Percentiles rank a stretch among this genome's conserved stretches.
These are phyloP conservation scores for Exophiala sp. DNA, from an alignment of 2,329 filamentous ascomycete genomes.

Conservation along the genomic window DNA sequence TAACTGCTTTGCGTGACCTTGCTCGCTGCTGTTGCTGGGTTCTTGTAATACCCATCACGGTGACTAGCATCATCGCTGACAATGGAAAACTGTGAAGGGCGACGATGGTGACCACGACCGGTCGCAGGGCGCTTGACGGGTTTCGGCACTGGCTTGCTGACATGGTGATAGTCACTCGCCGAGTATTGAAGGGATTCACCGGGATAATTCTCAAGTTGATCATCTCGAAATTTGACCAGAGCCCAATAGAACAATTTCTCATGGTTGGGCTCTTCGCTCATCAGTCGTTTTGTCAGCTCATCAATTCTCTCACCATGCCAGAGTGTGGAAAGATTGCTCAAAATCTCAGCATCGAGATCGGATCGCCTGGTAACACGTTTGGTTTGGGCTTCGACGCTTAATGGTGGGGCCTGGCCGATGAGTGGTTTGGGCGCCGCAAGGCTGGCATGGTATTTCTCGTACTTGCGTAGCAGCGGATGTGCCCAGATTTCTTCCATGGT, in stretches of 20 bases:
- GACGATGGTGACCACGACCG: constrained; percentile 37
- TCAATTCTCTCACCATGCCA: constrained; percentile 84
- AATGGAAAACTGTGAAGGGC: constrained; percentile 56
- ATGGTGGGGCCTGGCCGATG: constrained; percentile 53
- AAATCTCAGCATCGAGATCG: constrained; percentile 74
- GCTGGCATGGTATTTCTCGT: constrained; percentile 69
- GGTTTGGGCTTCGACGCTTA: constrained; percentile 55
- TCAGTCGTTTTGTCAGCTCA: constrained; percentile 66
- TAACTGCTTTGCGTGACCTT: constrained; percentile 61
- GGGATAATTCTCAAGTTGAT: constrained; percentile 79
- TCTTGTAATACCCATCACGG: constrained; percentile 49
- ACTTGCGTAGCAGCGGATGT: constrained; percentile 82
- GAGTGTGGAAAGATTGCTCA: constrained; percentile 81
- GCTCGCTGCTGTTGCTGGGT: constrained; percentile 42
- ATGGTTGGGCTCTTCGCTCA: constrained; percentile 68
- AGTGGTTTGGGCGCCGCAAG: constrained; percentile 54
- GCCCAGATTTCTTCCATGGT: constrained; percentile 77
- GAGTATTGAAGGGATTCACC: constrained; percentile 77
- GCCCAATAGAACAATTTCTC: constrained; percentile 92
- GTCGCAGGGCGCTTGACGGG: constrained; percentile 30
- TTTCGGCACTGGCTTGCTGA: constrained; percentile 42
- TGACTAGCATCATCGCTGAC: constrained; percentile 52
- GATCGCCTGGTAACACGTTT: constrained; percentile 57
- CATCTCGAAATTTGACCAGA: constrained; percentile 75
- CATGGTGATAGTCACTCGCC: constrained; percentile 85